Evolutionary conservation across 371 early-diverging fungal species (phyloP), one percentile per base, ranked within the genome.

Genomic region (Lichtheimia corymbifera): DNA sequence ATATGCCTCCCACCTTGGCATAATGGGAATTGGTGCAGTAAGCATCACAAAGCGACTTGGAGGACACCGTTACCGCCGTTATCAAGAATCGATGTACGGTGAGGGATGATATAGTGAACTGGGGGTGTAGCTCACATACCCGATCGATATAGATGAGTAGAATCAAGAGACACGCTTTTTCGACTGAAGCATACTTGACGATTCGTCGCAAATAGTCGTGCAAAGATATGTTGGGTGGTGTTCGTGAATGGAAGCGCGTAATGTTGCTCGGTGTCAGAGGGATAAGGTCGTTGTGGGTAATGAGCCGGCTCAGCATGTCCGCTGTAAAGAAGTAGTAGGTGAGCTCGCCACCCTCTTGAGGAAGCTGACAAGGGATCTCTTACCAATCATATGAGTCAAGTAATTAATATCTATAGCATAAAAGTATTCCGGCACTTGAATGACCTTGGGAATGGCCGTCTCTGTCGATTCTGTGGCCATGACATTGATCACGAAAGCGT

Each of bases 81-180:
- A 97, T 97, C 12, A 98, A 83, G 79, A 97, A 97, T 52, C 98
- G 89, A 73, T 97, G 97, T 9, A 91, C 91, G 1, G 97, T 97
- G 27, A 97, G 76, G 9, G 94, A 93, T 0, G 93, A 93, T 40
- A 97, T 89, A n/a, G 92, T 93, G 73, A 97, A 96, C 3, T 87
- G 78, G 44, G 86, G 87, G 63, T 90, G 86, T 5, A 77, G 73
- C 65, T 88, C 89, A 65, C 91, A 91, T 5, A 93, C 84, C 50
- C 98, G 84, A 73, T 98, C 99, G 63, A 97, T 93, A 66, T 96
- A 98, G 41, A 97, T 88, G 17, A 98, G 82, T 27, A 96, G 64
- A 27, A 93, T 83, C 4, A 97, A 68, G 17, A 98, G 71, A 64
- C 92, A 93, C 1, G 93, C 85, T 27, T 90, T 90, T 69, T 98